Evolutionary conservation across 768 basidiomycete genomes (phyloP).

Genomic region (Leccinellum albellum): DNA sequence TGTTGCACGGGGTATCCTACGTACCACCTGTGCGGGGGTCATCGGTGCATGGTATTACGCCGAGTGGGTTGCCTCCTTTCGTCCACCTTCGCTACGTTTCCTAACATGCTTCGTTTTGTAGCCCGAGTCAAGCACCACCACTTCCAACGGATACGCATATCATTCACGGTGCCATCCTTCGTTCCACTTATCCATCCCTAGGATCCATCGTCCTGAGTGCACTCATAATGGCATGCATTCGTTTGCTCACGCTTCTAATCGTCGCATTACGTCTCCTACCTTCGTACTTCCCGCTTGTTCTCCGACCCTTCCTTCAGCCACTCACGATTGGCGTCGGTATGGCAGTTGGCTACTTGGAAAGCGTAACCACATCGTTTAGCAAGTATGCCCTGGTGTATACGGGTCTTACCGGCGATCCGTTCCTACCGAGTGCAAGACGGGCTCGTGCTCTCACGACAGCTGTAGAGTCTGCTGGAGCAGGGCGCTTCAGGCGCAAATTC

Average conservation of each 20-base stretch:
- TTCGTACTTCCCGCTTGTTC: constrained; percentile 42
- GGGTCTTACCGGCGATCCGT: constrained; percentile 72
- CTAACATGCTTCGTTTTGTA: constrained; percentile 13
- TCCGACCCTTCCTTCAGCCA: constrained; percentile 40
- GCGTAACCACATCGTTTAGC: constrained; percentile 49
- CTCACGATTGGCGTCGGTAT: constrained; percentile 34
- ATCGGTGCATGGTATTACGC: constrained; percentile 92
- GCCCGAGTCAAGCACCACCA: constrained; percentile 32
- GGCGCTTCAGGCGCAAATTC: constrained; percentile 44
- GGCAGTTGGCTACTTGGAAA: constrained; percentile 44
- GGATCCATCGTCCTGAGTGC: constrained; percentile 78
- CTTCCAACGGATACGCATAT: constrained; percentile 59
- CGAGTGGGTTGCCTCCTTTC: constrained; percentile 38
- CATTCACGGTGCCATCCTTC: constrained; percentile 72
- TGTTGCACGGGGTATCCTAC: constrained; percentile 73
- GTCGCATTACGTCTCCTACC: constrained; percentile 55
- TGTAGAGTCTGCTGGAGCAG: constrained; percentile 44
- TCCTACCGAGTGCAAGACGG: constrained; percentile 54
- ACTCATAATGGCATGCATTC: constrained; percentile 70
- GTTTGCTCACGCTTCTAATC: constrained; percentile 49
- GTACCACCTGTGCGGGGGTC: constrained; percentile 75
- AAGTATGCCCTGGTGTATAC: constrained; percentile 68
- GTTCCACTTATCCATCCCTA: constrained; percentile 77
- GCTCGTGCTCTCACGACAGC: constrained; percentile 55
- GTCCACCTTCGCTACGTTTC: not conserved